A percentile compares a stretch with the other conserved stretches of the same genome.
phyloP scores from a whole-genome alignment of 2,329 filamentous ascomycete species.

The Xylariaceae sp. region DNA sequence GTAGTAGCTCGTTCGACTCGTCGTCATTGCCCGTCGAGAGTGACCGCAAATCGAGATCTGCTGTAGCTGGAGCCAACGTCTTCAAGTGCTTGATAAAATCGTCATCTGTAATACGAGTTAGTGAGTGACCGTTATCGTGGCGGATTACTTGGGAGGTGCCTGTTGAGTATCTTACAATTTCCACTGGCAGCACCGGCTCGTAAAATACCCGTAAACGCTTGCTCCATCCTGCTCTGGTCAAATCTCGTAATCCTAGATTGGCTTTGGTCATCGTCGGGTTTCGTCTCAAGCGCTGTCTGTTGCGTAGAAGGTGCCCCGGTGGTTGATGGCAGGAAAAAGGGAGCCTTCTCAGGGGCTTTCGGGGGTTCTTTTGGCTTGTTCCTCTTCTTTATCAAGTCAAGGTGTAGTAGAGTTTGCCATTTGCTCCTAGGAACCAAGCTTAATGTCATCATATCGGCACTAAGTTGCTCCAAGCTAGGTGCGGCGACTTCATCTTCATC shows the following conservation, averaged over 20 bases:
- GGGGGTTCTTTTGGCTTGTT: conserved; percentile 92
- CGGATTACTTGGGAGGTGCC: not conserved
- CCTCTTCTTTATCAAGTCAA: conserved; percentile 86
- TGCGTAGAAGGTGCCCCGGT: conserved; percentile 31
- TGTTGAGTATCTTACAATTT: conserved; percentile 50
- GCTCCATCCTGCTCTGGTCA: conserved; percentile 52
- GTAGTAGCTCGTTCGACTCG: conserved; percentile 62
- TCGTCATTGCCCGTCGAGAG: conserved; percentile 47
- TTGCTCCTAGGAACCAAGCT: conserved; percentile 83
- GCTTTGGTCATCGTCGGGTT: conserved; percentile 26
- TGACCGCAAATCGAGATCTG: conserved; percentile 86
- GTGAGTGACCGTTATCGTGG: not conserved
- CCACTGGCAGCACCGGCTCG: conserved; percentile 47
- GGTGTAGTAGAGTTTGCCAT: conserved; percentile 90
- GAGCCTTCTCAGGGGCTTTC: conserved; percentile 87
- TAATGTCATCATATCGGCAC: conserved; percentile 75
- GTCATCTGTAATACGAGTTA: conserved; percentile 40
- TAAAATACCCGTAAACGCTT: conserved; percentile 54
- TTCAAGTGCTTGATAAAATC: conserved; percentile 74
- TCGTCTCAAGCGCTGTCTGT: conserved; percentile 26
- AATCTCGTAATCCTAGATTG: conserved; percentile 64
- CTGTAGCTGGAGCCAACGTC: conserved; percentile 72
- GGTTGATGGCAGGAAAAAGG: conserved; percentile 82
- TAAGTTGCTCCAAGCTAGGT: conserved; percentile 68
- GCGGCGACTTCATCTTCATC: conserved; percentile 50